Percentiles rank a stretch among this genome's conserved stretches.
phyloP scores from a whole-genome alignment of 1,284 basidiomycete genomes.

The Coniferiporia sulphurascens region DNA sequence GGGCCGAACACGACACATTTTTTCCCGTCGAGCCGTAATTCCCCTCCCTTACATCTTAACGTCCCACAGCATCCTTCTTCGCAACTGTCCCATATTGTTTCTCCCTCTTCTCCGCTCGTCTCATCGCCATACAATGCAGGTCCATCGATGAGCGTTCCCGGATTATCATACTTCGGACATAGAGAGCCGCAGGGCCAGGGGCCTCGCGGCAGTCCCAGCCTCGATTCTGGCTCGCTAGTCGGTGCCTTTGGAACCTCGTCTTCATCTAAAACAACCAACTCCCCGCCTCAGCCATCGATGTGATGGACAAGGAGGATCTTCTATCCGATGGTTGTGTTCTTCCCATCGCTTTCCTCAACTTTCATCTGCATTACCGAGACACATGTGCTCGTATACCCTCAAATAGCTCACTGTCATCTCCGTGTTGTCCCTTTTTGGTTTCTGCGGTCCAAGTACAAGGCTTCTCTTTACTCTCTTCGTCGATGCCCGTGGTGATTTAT shows the following conservation, averaged over 20 bases:
- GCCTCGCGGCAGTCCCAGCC: slow-evolving; percentile 4
- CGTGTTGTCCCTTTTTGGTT: slow-evolving; percentile 1
- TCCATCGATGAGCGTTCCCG: slow-evolving; percentile 7
- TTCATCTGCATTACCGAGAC: neutral
- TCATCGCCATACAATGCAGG: slow-evolving; percentile 12
- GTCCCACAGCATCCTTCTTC: slow-evolving; percentile 1
- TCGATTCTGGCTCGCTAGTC: slow-evolving; percentile 2
- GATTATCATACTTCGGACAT: slow-evolving; percentile 4
- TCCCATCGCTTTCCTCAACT: neutral
- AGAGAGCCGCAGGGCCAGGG: slow-evolving; percentile 9
- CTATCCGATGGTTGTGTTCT: neutral
- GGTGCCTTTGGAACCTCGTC: slow-evolving; percentile 7
- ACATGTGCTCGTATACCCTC: slow-evolving; percentile 8
- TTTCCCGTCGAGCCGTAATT: slow-evolving; percentile 9
- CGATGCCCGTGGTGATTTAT: slow-evolving; percentile 3
- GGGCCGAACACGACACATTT: slow-evolving; percentile 7
- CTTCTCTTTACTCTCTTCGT: slow-evolving; percentile 5
- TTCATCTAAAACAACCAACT: neutral
- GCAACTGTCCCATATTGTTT: slow-evolving; percentile 9
- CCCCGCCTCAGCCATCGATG: slow-evolving; percentile 4
- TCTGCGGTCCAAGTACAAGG: slow-evolving; percentile 3
- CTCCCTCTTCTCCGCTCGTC: slow-evolving; percentile 16
- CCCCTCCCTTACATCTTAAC: slow-evolving; percentile 4
- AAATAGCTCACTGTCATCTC: neutral
- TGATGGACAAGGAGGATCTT: neutral